Percentiles rank a stretch among this genome's conserved stretches.
phyloP scores from a whole-genome alignment of 139 green algal species.

The Trebouxia sp. region DNA sequence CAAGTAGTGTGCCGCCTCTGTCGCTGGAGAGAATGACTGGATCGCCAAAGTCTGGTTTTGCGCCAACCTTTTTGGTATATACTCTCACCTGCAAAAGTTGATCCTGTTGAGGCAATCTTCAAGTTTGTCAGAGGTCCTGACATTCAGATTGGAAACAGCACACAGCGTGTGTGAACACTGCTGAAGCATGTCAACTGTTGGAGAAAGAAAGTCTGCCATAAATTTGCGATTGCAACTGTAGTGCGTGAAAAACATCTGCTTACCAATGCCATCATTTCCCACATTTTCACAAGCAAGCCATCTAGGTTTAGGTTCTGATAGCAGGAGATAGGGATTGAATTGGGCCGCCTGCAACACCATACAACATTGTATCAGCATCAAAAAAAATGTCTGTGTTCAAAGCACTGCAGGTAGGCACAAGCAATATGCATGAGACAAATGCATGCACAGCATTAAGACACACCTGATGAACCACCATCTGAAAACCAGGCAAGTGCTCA shows the following conservation, averaged over 20 bases:
- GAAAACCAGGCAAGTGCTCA: too few species aligned
- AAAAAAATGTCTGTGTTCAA: too few species aligned
- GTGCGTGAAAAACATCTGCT: too few species aligned
- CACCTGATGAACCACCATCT: too few species aligned
- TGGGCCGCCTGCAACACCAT: constrained; percentile 41
- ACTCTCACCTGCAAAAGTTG: constrained; percentile 74
- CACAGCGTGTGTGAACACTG: too few species aligned
- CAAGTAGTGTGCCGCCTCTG: constrained; percentile 86
- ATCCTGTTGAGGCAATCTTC: neutral
- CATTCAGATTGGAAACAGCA: neutral
- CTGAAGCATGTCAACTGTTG: too few species aligned
- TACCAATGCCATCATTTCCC: constrained; percentile 95
- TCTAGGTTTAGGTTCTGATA: constrained; percentile 90
- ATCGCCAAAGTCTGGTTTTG: constrained; percentile 95
- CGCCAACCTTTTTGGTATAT: constrained; percentile 95
- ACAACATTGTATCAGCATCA: too few species aligned
- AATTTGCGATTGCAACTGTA: too few species aligned
- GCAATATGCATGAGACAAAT: too few species aligned
- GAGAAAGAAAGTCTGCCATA: too few species aligned
- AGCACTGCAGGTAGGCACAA: too few species aligned
- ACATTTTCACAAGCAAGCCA: constrained; percentile 89
- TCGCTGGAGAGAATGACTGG: constrained; percentile 89
- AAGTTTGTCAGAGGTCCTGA: neutral
- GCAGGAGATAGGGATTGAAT: constrained; percentile 91
- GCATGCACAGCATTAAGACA: too few species aligned